phyloP scores from a whole-genome alignment of 2,329 filamentous ascomycete species.

The Aplosporella prunicola region DNA sequence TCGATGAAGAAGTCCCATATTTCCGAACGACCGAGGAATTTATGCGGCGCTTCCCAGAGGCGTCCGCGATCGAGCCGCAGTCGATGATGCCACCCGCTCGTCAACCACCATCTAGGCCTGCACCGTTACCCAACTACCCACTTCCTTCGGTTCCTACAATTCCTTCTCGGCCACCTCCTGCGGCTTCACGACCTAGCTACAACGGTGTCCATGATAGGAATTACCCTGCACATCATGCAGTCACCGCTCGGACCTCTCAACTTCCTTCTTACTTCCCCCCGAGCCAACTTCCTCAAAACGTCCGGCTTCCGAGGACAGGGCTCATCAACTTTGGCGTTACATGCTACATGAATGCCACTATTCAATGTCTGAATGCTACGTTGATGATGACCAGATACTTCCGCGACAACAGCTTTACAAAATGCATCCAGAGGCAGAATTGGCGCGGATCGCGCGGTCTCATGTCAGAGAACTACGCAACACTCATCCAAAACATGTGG shows the following conservation, averaged over 20 bases:
- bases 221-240: slow-evolving; percentile 22
- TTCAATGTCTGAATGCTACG: slow-evolving; percentile 75
- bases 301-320: slow-evolving; percentile 54
- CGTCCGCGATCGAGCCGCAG: slow-evolving; percentile 48
- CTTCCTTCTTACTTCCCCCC: slow-evolving; percentile 38
- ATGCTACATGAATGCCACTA: slow-evolving; percentile 86
- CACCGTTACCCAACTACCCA: slow-evolving; percentile 38
- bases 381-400: slow-evolving; percentile 53
- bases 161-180: slow-evolving; percentile 50
- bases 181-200: slow-evolving; percentile 57
- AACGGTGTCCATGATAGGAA: slow-evolving; percentile 63
- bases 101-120: slow-evolving; percentile 21
- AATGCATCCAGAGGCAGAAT: slow-evolving; percentile 48
- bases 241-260: slow-evolving; percentile 25
- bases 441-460: slow-evolving; percentile 59
- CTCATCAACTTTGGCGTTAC: slow-evolving; percentile 72
- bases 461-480: slow-evolving; percentile 52
- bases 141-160: slow-evolving; percentile 47
- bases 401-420: slow-evolving; percentile 51
- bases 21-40: slow-evolving; percentile 75
- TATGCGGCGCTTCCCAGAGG: slow-evolving; percentile 67
- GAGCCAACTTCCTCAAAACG: slow-evolving; percentile 33
- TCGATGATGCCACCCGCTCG: slow-evolving; percentile 40
- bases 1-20: slow-evolving; percentile 26
- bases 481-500: slow-evolving; percentile 51